Percentiles rank a stretch among this genome's conserved stretches.
phyloP scores from a whole-genome alignment of 495 filamentous ascomycete species.

The Elaphomyces granulatus region DNA sequence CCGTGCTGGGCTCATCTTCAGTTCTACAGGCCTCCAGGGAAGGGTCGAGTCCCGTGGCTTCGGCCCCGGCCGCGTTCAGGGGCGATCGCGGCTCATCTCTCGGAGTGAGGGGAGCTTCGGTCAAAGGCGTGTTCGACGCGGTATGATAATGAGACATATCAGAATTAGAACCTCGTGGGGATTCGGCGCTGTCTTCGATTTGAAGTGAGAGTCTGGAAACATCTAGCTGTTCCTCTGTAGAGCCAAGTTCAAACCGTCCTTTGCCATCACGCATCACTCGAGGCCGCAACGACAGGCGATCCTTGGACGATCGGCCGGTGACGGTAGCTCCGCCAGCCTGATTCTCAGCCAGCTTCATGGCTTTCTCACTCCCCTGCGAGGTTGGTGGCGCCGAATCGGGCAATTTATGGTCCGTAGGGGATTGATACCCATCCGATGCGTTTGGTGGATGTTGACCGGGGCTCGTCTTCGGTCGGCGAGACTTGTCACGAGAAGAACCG shows the following conservation, averaged over 20 bases:
- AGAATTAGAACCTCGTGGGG: slow-evolving; percentile 24
- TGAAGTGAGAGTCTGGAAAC: slow-evolving; percentile 24
- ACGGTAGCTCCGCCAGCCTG: neutral
- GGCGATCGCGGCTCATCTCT: slow-evolving; percentile 16
- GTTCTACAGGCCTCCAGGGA: slow-evolving; percentile 9
- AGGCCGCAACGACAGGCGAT: slow-evolving; percentile 11
- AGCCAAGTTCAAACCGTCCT: slow-evolving; percentile 20
- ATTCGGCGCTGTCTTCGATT: slow-evolving; percentile 24
- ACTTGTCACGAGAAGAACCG: slow-evolving; percentile 10
- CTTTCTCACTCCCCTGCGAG: neutral
- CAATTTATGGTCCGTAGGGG: neutral
- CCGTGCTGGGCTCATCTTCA: slow-evolving; percentile 32
- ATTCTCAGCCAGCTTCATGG: neutral
- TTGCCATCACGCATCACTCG: slow-evolving; percentile 13
- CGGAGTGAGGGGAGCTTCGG: slow-evolving; percentile 15
- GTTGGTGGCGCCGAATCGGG: neutral
- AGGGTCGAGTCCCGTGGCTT: slow-evolving; percentile 9
- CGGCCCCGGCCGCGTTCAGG: slow-evolving; percentile 10
- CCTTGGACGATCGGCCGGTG: slow-evolving; percentile 8
- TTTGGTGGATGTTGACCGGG: neutral
- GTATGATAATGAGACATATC: slow-evolving; percentile 34
- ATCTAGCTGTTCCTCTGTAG: slow-evolving; percentile 29
- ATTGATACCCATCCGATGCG: slow-evolving; percentile 1
- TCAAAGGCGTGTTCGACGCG: slow-evolving; percentile 25
- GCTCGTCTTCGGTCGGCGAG: neutral